Conservation (phyloP, 768 basidiomycete genomes). For the Boletus insuetus region DNA sequence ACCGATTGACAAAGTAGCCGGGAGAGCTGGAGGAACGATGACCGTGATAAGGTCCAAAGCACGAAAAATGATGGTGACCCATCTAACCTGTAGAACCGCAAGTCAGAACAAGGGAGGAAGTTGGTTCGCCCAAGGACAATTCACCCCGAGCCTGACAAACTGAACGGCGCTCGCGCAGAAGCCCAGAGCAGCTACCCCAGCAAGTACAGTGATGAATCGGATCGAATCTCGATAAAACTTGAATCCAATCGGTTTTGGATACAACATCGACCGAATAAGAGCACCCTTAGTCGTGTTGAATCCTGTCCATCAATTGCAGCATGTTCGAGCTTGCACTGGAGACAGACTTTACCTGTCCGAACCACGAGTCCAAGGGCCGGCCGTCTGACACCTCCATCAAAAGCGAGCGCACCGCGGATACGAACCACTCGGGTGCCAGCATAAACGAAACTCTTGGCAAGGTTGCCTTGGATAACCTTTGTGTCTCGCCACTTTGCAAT, state of each 20-base stretch:
- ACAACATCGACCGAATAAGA: constrained; percentile 94
- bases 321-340: not conserved
- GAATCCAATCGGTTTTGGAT: constrained; percentile 98
- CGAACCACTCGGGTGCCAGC: constrained; percentile 90
- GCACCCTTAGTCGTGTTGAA: constrained; percentile 99
- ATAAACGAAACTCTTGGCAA: constrained; percentile 82
- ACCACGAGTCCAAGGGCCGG: constrained; percentile 82
- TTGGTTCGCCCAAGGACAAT: not conserved
- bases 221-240: constrained; percentile 96
- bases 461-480: constrained; percentile 57
- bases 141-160: constrained; percentile 85
- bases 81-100: constrained; percentile 58
- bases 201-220: constrained; percentile 87
- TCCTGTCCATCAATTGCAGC: constrained; percentile 41
- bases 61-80: constrained; percentile 88
- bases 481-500: constrained; percentile 67
- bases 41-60: constrained; percentile 95
- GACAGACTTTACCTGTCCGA: constrained; percentile 62
- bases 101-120: constrained; percentile 1
- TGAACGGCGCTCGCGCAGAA: constrained; percentile 91
- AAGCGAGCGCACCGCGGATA: constrained; percentile 59
- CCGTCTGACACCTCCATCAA: constrained; percentile 49
- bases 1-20: constrained; percentile 95
- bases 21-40: constrained; percentile 95
- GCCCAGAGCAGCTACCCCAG: constrained; percentile 86